Evolutionary conservation across 805 yeast species (phyloP), one percentile per base, ranked within the genome.

Genomic region (Candida andamanensis): DNA sequence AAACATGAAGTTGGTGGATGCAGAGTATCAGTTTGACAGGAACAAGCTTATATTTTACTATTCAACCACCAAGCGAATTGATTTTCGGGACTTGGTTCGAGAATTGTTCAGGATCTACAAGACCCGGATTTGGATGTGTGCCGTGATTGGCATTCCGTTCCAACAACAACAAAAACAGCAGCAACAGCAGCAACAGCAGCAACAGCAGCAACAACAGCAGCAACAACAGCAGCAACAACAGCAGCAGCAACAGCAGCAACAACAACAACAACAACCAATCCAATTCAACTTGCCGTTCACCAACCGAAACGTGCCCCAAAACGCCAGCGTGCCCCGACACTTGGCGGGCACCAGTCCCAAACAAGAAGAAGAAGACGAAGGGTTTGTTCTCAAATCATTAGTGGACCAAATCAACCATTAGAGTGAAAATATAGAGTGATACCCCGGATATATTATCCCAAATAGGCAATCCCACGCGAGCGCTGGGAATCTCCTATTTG

Each of bases 21-120:
- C 85, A 1, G 94, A 84, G 54, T 83, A 80, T 55, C 94, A 84
- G 56, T 83, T 80, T 55, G 92, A 84, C 53, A 74, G 83, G 37
- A 80, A 81, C 50, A 84, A 84, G 45, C 64, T 83, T 40, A 83
- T 81, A 5, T 79, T 83, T 45, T 83, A 81, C 55, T 80, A 80
- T 48, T 68, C 67, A 15, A 58, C 70, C 6, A 63, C 65, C 31
- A 77, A 77, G 46, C 61, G 92, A 44, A 70, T 82, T 35, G 92
- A 84, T 61, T 41, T 41, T 18, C 54, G 72, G 30, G 61, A 59
- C 22, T 56, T 66, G 44, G 65, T 66, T 32, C 62, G 65, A 37
- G 69, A 64, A 40, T 50, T 66, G 32, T 66, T 66, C 47, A 61
- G 65, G 42, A 62, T 65, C 24, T 66, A 63, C 50, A 66, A 66